Base-by-base conservation (phyloP, 2,329 filamentous ascomycete genomes). In the Aspergillus piperis region DNA sequence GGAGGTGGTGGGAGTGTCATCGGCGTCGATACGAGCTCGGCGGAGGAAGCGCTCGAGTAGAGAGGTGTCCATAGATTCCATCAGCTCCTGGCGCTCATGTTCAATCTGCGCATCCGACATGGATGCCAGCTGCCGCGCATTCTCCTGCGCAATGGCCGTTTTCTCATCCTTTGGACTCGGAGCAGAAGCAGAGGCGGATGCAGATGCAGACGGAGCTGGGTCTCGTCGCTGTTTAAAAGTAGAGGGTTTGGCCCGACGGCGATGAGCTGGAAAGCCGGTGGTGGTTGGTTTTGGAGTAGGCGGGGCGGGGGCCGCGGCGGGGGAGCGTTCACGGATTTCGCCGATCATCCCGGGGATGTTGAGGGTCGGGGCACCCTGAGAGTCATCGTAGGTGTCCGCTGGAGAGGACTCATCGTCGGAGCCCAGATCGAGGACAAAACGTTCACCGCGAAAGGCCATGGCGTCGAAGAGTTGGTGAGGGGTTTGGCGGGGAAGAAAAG, bases 241-340 rank as follows among this genome's bases (percentile, higher is more conserved):
- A 1, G 92, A 96, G 7, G 85, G 77, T 59, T 85, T 84, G 58
- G 82, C 83, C 65, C 93, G 87, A 73, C 90, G 92, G 75, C 90
- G 95, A 75, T 92, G 93, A 60, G 88, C 86, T n/a, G 95, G 95
- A 68, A 98, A 98, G 1, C 95, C 95, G 11, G 85, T 87, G 81
- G 82, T 81, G 8, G 89, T 88, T 4, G 90, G 83, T 64, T 86
- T 88, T 21, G 86, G 81, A 7, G 72, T 67, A 5, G 78, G 71
- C 32, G 78, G 68, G 11, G 73, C 23, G 49, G 65, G 65, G 23
- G 75, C 68, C 13, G 81, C 76, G 13, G 81, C 76, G 25, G 85
- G 77, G 48, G 86, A 83, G 63, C 90, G 89, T 79, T 98, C 94
- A 69, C 90, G 84, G 64, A 98, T 87, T 67, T 97, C 93, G 58